Evolutionary conservation across 164 flowering plant genomes (phyloP).

Genomic region (Brasenia schreberi): DNA sequence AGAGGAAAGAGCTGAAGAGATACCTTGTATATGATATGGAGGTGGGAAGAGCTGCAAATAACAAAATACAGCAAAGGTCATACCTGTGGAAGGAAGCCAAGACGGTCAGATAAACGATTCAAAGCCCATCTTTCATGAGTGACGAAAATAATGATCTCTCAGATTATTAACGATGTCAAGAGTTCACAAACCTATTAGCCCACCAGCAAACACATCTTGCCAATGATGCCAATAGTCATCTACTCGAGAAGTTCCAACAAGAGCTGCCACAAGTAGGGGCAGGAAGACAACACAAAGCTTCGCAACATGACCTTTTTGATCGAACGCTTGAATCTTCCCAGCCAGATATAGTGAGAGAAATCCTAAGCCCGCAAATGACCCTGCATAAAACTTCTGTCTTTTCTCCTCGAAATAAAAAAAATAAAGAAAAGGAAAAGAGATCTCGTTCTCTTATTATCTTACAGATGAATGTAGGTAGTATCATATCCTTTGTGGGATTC

Average conservation of each 20-base stretch:
- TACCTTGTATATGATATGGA: slow-evolving; percentile 56
- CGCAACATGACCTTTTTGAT: slow-evolving; percentile 53
- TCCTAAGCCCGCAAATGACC: slow-evolving; percentile 66
- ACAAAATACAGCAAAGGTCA: slow-evolving; percentile 47
- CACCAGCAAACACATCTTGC: slow-evolving; percentile 78
- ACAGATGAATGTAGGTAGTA: background rate
- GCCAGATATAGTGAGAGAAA: slow-evolving; percentile 52
- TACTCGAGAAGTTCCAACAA: slow-evolving; percentile 61
- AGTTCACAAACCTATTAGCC: slow-evolving; percentile 36
- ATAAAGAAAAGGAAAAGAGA: background rate
- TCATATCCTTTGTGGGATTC: background rate
- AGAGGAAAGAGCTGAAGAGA: background rate
- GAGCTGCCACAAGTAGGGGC: slow-evolving; percentile 47
- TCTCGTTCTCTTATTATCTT: background rate
- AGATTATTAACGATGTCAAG: too few species aligned
- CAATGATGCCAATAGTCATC: slow-evolving; percentile 87
- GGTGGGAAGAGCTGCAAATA: slow-evolving; percentile 84
- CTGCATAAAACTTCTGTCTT: slow-evolving; percentile 21
- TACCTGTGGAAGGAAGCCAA: slow-evolving; percentile 27
- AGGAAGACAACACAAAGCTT: slow-evolving; percentile 51
- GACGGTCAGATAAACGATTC: background rate
- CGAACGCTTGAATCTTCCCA: slow-evolving; percentile 58
- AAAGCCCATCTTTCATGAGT: background rate
- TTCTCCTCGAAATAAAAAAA: background rate
- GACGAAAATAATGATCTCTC: background rate